Evolutionary conservation across 768 basidiomycete species (phyloP), one percentile per base, ranked within the genome.

Genomic region (Mycena metata): DNA sequence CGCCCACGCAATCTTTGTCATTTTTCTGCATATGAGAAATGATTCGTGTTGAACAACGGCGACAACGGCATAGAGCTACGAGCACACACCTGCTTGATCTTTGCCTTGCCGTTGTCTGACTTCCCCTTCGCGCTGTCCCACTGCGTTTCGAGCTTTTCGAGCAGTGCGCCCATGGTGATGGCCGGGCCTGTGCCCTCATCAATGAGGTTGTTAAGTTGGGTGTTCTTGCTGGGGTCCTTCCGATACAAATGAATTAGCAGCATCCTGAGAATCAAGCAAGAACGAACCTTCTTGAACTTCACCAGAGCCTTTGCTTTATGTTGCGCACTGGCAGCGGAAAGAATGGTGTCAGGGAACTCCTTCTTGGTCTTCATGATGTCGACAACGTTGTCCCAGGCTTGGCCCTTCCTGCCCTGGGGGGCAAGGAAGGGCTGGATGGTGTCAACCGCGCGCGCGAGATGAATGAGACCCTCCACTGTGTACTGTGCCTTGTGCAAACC

Each of bases 211-310:
- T 24, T 12, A 5, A 58, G 42, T 15, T 58, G 43, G 41, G 26
- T 58, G 56, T 58, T 41, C 42, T 58, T 58, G 41, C 56, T 30
- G 42, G 56, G 56, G n/a, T 58, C 19, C 56, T 45, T 21, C n/a
- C n/a, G n/a, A n/a, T n/a, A n/a, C 11, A 33, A 23, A 49, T 5
- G 21, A 23, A 23, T n/a, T n/a, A 49, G 21, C 47, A 49, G n/a
- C 6, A 21, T 21, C 19, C 7, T 15, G 15, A 13, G 11, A 39
- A n/a, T 36, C 6, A n/a, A 19, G 21, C 15, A 15, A n/a, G 17
- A 47, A 12, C 59, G n/a, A 17, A 68, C 66, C 66, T 68, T 68
- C 26, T 68, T 68, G 45, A 39, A 68, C 9, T 13, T 12, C 2
- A 68, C 21, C 11, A 68, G n/a, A 0, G 45, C 45, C 47, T 68